These are phyloP conservation scores for Phyllostachys edulis DNA, from an alignment of 176 grass and related monocot genomes.

Conservation along the genomic window DNA sequence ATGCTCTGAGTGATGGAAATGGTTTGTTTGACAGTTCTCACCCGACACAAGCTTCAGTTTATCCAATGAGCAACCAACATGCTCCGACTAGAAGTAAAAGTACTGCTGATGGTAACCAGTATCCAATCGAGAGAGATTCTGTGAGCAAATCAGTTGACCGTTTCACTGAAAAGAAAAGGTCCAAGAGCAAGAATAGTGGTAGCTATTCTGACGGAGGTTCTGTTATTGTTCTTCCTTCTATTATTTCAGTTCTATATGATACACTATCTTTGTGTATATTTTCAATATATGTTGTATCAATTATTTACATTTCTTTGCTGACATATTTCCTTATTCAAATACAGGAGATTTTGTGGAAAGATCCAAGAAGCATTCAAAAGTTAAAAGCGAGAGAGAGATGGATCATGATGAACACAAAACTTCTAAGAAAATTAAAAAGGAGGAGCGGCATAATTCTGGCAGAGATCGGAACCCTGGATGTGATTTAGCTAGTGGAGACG, in stretches of 20 bases:
- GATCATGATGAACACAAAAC: slow-evolving; percentile 63
- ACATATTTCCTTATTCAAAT: slow-evolving; percentile 28
- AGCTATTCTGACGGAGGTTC: slow-evolving; percentile 84
- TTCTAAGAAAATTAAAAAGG: slow-evolving; percentile 79
- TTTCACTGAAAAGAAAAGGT: slow-evolving; percentile 56
- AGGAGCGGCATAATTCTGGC: slow-evolving; percentile 41
- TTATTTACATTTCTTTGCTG: slow-evolving; percentile 33
- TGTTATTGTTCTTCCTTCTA: slow-evolving; percentile 19
- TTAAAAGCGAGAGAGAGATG: slow-evolving; percentile 70
- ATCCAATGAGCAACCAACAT: slow-evolving; percentile 50
- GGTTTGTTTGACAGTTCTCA: slow-evolving; percentile 40
- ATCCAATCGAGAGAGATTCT: slow-evolving; percentile 41
- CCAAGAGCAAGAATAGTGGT: slow-evolving; percentile 62
- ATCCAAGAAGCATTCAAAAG: slow-evolving; percentile 74
- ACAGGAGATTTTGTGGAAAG: slow-evolving; percentile 62
- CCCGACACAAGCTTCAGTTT: slow-evolving; percentile 43
- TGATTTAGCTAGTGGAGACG: slow-evolving; percentile 37
- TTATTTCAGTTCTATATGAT: slow-evolving; percentile 14
- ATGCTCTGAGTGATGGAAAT: slow-evolving; percentile 30
- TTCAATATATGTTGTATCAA: slow-evolving; percentile 35
- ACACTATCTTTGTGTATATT: neutral
- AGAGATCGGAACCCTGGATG: slow-evolving; percentile 47
- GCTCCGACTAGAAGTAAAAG: slow-evolving; percentile 38
- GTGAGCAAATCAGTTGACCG: slow-evolving; percentile 55
- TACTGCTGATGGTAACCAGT: slow-evolving; percentile 43